phyloP scores from a whole-genome alignment of 2,329 filamentous ascomycete genomes.

The Beauveria pseudobassiana region DNA sequence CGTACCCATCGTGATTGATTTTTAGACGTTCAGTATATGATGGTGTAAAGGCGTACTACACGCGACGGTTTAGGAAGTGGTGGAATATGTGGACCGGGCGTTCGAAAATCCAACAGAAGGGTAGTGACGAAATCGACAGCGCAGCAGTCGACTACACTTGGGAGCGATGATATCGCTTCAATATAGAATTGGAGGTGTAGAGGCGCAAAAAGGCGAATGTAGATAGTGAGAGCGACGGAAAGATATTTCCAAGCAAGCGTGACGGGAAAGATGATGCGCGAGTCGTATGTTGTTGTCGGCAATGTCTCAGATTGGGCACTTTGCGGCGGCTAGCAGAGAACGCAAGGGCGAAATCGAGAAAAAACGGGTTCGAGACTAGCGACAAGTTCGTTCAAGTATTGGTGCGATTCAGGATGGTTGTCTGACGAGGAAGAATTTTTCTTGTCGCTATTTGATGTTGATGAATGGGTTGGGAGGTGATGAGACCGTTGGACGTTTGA shows the following conservation, averaged over 20 bases:
- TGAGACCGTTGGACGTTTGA: background rate
- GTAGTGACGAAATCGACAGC: background rate
- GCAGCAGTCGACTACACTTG: background rate
- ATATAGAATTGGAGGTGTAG: background rate
- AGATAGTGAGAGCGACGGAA: too few relatives aligned
- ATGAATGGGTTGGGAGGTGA: background rate
- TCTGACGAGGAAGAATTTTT: background rate
- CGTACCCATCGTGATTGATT: conserved; percentile 9
- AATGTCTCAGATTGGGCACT: conserved; percentile 7
- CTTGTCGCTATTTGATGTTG: background rate
- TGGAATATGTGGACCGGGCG: background rate
- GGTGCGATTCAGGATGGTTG: background rate
- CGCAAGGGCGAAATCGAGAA: background rate
- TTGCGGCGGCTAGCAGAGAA: background rate
- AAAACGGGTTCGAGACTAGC: background rate
- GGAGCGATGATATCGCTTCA: background rate
- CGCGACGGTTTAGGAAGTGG: background rate
- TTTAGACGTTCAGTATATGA: background rate
- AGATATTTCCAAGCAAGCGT: background rate
- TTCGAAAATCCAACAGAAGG: background rate
- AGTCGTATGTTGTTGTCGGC: conserved; percentile 6
- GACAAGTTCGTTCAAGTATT: background rate
- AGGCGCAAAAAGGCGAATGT: background rate
- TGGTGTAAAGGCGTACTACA: background rate
- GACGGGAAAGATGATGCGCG: background rate